A percentile compares a stretch with the other conserved stretches of the same genome.
Conservation (phyloP, 306 rosid species). For the Inga leiocalycina region DNA sequence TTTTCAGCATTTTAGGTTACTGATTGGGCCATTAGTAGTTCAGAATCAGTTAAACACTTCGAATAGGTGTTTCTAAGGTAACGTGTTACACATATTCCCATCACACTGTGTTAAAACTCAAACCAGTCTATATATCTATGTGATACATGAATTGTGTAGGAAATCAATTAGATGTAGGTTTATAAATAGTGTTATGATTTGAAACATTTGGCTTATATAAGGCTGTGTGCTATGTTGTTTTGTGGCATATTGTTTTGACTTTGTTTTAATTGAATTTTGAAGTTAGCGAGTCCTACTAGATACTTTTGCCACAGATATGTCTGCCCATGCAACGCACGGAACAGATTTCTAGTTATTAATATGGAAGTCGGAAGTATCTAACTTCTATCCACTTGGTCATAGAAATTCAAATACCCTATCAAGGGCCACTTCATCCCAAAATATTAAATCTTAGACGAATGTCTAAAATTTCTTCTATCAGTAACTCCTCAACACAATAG, state of each 20-base stretch:
- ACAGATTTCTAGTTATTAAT: background rate
- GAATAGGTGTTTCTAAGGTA: too few relatives aligned
- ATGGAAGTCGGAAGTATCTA: background rate
- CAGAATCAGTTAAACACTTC: too few relatives aligned
- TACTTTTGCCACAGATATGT: background rate
- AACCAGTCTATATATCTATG: background rate
- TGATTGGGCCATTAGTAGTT: too few relatives aligned
- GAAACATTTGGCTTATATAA: background rate
- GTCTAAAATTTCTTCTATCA: background rate
- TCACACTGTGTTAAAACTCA: background rate
- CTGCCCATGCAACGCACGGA: background rate
- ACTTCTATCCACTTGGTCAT: background rate
- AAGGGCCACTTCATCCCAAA: conserved; percentile 5
- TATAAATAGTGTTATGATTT: background rate
- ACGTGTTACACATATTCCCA: background rate
- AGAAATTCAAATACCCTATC: background rate
- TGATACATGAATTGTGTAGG: background rate
- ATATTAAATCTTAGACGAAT: background rate
- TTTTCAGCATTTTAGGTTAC: too few relatives aligned
- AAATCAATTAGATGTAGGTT: background rate
- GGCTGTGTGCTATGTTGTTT: background rate
- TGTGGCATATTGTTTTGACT: background rate
- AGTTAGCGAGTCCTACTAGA: background rate
- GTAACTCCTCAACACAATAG: background rate
- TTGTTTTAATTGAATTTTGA: background rate